Base-by-base conservation (phyloP, 441 rosid genomes). In the Pelargonium citronellum region DNA sequence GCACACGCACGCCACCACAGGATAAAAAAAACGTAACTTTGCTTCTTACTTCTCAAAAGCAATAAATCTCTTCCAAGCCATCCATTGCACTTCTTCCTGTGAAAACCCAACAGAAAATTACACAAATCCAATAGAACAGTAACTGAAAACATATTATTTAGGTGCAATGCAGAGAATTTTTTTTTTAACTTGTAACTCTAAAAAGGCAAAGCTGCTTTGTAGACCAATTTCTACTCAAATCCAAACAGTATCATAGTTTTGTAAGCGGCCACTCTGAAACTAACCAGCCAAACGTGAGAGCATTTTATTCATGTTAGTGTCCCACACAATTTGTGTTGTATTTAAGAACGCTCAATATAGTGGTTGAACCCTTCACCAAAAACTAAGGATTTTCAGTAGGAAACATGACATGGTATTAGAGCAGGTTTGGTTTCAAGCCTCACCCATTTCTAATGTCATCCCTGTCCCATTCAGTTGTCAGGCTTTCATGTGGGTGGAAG, bases 71-170 rank as follows among this genome's bases (percentile, higher is more conserved):
- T 89, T 91, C 99, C 99, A 95, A 65, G 94, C 94, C 82, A 88
- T 79, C 99, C 97, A 95, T 68, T 91, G 99, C 71, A 70, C 70
- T 78, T 95, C 97, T 80, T 95, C 99, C 99, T 91, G 87, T 66
- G 75, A 47, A 57, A 55, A 19, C 15, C 70, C 15, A 68, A 60
- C 20, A 1, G 64, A 7, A 71, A 63, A 71, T 41, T n/a, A 76
- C 17, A 68, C 64, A 39, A 22, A 0, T 11, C 7, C 39, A 24
- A 19, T 22, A 34, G 2, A 64, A 67, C 30, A 46, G n/a, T 66
- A 47, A 43, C 9, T 17, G 24, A 66, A 13, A 17, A 39, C 3
- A 61, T 46, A 30, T 19, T 11, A 37, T 34, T 60, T 19, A 58
- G 63, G 13, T 43, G 47, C 47, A 43, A 7, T 58, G 63, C 13